Evolutionary conservation across 2,329 filamentous ascomycete genomes (phyloP).

Genomic region (Diaporthe destruens): DNA sequence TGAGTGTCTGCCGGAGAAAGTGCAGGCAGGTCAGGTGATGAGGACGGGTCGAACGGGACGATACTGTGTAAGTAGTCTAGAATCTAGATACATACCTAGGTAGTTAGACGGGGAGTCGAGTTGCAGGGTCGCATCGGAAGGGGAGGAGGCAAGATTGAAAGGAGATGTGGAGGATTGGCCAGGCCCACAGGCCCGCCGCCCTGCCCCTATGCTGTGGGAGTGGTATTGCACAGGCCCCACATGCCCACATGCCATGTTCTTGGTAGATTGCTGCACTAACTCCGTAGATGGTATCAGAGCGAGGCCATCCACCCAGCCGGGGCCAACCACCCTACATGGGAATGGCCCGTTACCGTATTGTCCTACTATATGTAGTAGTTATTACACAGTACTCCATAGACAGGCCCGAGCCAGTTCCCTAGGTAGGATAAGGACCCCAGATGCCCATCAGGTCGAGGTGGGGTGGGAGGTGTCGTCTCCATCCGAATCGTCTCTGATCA

Average conservation of each 20-base stretch:
- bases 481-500: constrained; percentile 21
- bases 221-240: constrained; percentile 27
- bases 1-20: neutral
- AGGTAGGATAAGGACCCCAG: neutral
- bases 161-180: constrained; percentile 30
- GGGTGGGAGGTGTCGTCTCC: constrained; percentile 18
- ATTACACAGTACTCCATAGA: too few species aligned
- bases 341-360: too few species aligned
- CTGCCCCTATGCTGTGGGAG: constrained; percentile 1
- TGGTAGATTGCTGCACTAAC: constrained; percentile 19
- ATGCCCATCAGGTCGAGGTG: neutral
- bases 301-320: neutral
- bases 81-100: too few species aligned
- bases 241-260: constrained; percentile 10
- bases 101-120: constrained; percentile 14
- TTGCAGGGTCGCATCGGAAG: constrained; percentile 28
- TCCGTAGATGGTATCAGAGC: constrained; percentile 15
- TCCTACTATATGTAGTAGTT: too few species aligned
- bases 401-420: neutral
- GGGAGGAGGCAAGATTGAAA: constrained; percentile 32
- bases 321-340: too few species aligned
- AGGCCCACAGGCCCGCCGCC: constrained; percentile 25
- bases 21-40: constrained; percentile 24
- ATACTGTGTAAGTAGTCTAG: too few species aligned
- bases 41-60: neutral